These are phyloP conservation scores for Alternaria postmessia DNA, from an alignment of 2,329 filamentous ascomycete species.

Conservation along the genomic window DNA sequence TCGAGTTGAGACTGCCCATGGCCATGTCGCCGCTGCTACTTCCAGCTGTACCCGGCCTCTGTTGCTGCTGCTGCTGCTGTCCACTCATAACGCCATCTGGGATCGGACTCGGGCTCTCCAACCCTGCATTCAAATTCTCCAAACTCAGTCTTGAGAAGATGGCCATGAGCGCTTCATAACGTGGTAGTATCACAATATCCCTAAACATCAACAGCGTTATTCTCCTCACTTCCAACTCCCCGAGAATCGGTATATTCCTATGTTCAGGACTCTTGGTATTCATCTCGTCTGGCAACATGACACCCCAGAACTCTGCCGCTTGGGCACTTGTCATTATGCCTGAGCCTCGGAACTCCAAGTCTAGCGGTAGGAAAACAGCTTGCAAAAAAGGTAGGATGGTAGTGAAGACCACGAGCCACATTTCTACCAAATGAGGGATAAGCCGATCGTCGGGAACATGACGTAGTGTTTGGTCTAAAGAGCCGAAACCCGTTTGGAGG, in stretches of 20 bases:
- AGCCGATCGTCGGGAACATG: constrained; percentile 83
- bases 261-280: constrained; percentile 55
- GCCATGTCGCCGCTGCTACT: constrained; percentile 29
- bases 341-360: constrained; percentile 88
- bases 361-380: constrained; percentile 90
- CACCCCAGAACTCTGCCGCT: constrained; percentile 90
- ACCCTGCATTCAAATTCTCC: constrained; percentile 68
- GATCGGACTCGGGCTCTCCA: constrained; percentile 47
- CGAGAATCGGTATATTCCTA: constrained; percentile 55
- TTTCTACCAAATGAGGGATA: constrained; percentile 88
- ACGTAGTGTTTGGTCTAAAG: constrained; percentile 82
- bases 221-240: constrained; percentile 81
- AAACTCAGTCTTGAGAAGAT: constrained; percentile 90
- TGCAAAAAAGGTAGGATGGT: constrained; percentile 92
- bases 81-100: constrained; percentile 14
- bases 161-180: constrained; percentile 86
- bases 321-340: constrained; percentile 83
- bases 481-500: constrained; percentile 81
- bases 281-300: constrained; percentile 61
- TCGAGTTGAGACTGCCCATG: constrained; percentile 69
- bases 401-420: constrained; percentile 94
- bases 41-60: constrained; percentile 44
- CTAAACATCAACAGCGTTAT: constrained; percentile 88
- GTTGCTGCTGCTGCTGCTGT: constrained; percentile 14
- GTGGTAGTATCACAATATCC: constrained; percentile 85